A percentile compares a stretch with the other conserved stretches of the same genome.
These are phyloP conservation scores for Ramalina intermedia DNA, from an alignment of 495 filamentous ascomycete species.

Conservation along the genomic window DNA sequence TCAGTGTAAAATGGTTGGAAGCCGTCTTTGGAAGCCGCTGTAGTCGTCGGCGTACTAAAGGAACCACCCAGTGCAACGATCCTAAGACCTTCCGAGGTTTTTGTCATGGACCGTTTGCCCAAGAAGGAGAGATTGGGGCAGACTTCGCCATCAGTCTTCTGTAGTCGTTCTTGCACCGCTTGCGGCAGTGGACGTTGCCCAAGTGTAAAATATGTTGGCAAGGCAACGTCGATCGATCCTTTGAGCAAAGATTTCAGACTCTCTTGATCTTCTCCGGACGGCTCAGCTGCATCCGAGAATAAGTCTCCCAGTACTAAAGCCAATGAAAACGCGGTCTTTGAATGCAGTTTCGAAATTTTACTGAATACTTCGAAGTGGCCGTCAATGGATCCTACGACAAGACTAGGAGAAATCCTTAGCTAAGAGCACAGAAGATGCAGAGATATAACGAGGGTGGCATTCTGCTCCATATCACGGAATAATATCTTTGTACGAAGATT, in stretches of 20 bases:
- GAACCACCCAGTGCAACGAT: constrained; percentile 69
- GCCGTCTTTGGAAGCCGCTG: constrained; percentile 43
- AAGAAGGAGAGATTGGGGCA: constrained; percentile 80
- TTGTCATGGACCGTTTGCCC: constrained; percentile 68
- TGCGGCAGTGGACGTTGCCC: constrained; percentile 54
- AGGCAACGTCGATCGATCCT: constrained; percentile 53
- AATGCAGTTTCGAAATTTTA: constrained; percentile 63
- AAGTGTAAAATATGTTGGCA: constrained; percentile 79
- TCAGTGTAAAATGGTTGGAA: constrained; percentile 55
- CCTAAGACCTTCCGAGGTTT: constrained; percentile 77
- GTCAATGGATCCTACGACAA: constrained; percentile 67
- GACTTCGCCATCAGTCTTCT: constrained; percentile 61
- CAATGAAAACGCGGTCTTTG: constrained; percentile 74
- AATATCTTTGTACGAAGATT: too few species aligned
- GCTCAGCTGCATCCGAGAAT: constrained; percentile 34
- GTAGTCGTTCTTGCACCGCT: constrained; percentile 52
- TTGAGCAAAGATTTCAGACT: constrained; percentile 50
- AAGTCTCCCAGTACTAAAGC: constrained; percentile 75
- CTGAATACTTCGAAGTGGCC: constrained; percentile 63
- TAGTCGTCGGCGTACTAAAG: constrained; percentile 37
- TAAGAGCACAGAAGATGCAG: too few species aligned
- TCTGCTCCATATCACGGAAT: too few species aligned
- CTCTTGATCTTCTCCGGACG: constrained; percentile 35
- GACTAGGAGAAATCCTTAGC: constrained; percentile 36
- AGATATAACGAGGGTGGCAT: too few species aligned